Base-by-base conservation (phyloP, 768 basidiomycete genomes). In the Cantharellus cinnabarinus region DNA sequence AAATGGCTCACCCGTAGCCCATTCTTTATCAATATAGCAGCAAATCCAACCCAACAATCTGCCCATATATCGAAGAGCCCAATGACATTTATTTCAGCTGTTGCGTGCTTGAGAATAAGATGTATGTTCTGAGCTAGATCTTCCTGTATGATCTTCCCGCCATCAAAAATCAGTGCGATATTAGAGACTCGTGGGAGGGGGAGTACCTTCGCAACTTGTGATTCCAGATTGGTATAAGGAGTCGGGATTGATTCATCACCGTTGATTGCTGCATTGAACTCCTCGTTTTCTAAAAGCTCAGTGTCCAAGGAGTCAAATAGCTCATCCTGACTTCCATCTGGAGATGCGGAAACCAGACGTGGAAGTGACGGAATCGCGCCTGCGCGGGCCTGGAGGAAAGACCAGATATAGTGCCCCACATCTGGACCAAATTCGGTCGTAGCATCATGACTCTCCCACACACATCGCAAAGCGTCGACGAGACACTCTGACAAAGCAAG, bases 1-100 rank as follows among this genome's bases (percentile, higher is more conserved):
- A n/a, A 3, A 56, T 41, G 41, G 60, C 68, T 39, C 15, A 80
- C 79, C 64, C 70, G 69, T 59, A 71, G 61, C 29, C 71, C 67
- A 59, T 79, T 77, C 62, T 77, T 76, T 3, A 83, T 75, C 14
- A 81, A 64, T 15, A 88, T 74, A 59, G 74, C 74, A 0, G 78
- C 79, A 63, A 82, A 87, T 3, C 80, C 78, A 4, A 84, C 72
- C 85, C 86, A 90, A 63, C 81, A 82, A 58, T 79, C 77, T 40
- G 86, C 73, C 73, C 85, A 78, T 37, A 68, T 66, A 63, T 79
- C 20, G 20, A 29, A 29, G 20, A 29, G 20, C 78, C 61, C 67
- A 65, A 52, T 60, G 42, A 15, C 67, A 65, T 5, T 53, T 58
- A 14, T 50, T 51, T 38, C n/a, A 35, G 35, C 58, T 4, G 53